Conservation (phyloP, 1,284 basidiomycete species). For the Schizophyllum amplum region DNA sequence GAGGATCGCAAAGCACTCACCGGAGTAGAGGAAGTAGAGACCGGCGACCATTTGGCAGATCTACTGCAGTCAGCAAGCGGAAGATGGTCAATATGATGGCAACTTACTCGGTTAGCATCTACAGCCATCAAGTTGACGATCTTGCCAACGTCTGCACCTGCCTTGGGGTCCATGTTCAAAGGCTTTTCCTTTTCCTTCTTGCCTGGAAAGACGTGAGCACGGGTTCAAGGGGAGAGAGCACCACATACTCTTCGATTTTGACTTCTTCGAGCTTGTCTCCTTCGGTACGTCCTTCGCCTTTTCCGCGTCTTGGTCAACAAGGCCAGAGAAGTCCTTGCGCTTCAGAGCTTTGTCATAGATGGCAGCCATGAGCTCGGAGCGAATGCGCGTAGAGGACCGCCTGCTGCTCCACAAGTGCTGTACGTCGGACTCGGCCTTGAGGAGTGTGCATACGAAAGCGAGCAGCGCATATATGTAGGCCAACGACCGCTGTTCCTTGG, state of each 20-base stretch:
- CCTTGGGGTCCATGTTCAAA: slow-evolving; percentile 36
- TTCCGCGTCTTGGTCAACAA: slow-evolving; percentile 42
- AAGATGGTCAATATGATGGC: background rate
- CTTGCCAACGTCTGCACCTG: slow-evolving; percentile 68
- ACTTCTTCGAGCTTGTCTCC: slow-evolving; percentile 1
- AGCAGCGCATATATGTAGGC: slow-evolving; percentile 9
- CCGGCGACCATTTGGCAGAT: slow-evolving; percentile 31
- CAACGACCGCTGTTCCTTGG: slow-evolving; percentile 1
- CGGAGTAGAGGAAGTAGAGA: slow-evolving; percentile 59
- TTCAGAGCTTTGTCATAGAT: slow-evolving; percentile 90
- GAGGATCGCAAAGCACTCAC: slow-evolving; percentile 32
- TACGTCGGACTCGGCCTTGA: slow-evolving; percentile 10
- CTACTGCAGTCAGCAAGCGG: background rate
- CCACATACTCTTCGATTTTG: background rate
- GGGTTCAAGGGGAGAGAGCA: no score
- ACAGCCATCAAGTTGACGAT: slow-evolving; percentile 75
- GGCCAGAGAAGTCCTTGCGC: slow-evolving; percentile 77
- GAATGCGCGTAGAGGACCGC: slow-evolving; percentile 61
- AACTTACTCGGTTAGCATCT: slow-evolving; percentile 46
- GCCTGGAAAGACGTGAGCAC: background rate
- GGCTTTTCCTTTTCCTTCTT: slow-evolving; percentile 29
- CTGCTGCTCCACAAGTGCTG: slow-evolving; percentile 46
- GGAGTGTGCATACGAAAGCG: slow-evolving; percentile 8
- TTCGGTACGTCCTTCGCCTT: slow-evolving; percentile 24
- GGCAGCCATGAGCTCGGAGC: slow-evolving; percentile 68